These are phyloP conservation scores for Aspergillus sp. DNA, from an alignment of 2,329 filamentous ascomycete genomes.

Conservation along the genomic window DNA sequence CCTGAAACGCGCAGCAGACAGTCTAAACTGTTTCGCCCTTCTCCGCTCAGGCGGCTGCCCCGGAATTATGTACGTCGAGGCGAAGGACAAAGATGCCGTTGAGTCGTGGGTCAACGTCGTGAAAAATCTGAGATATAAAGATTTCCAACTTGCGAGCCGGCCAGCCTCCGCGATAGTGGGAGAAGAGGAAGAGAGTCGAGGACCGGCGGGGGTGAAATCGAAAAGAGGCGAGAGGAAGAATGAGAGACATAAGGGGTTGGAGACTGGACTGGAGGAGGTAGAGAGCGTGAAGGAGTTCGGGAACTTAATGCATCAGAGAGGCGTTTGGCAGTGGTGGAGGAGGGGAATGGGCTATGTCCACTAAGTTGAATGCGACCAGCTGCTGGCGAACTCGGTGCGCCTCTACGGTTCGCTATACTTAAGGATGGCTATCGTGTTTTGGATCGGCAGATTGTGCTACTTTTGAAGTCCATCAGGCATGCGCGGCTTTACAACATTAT, in stretches of 20 bases:
- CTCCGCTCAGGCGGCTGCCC: slow-evolving; percentile 67
- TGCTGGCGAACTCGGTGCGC: neutral
- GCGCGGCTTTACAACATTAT: neutral
- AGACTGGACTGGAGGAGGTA: slow-evolving; percentile 54
- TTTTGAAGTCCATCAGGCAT: neutral
- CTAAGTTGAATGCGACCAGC: slow-evolving; percentile 5
- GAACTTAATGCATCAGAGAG: slow-evolving; percentile 58
- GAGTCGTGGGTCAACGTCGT: slow-evolving; percentile 65
- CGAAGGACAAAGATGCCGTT: slow-evolving; percentile 53
- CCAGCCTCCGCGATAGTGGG: slow-evolving; percentile 42
- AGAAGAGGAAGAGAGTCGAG: neutral
- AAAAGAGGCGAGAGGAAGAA: slow-evolving; percentile 13
- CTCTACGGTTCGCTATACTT: neutral
- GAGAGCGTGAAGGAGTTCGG: slow-evolving; percentile 66
- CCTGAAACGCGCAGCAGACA: slow-evolving; percentile 64
- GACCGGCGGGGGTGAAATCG: neutral
- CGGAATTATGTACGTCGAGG: slow-evolving; percentile 77
- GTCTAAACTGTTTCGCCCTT: slow-evolving; percentile 62
- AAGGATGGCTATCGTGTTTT: neutral
- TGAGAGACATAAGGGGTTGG: neutral
- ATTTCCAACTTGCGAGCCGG: slow-evolving; percentile 64
- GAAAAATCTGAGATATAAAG: slow-evolving; percentile 68
- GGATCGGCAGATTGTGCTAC: neutral
- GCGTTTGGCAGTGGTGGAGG: slow-evolving; percentile 66
- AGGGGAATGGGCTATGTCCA: slow-evolving; percentile 59